Evolutionary conservation across 768 basidiomycete genomes (phyloP).

Genomic region (Fomitopsis pulvina): DNA sequence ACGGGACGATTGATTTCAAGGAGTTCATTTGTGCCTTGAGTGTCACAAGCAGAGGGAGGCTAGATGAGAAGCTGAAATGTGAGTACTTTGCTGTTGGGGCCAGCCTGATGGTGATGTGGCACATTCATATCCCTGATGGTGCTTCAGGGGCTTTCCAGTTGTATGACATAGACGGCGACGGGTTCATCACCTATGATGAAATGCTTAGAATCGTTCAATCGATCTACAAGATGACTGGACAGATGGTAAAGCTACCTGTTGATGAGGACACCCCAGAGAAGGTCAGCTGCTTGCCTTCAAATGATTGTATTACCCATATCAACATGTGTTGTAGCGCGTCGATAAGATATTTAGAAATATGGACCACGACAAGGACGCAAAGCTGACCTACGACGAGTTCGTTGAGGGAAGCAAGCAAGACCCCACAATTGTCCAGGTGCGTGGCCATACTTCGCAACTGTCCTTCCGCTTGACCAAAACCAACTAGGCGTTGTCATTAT

Average conservation of each 20-base stretch:
- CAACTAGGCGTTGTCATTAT: slow-evolving; percentile 81
- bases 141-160: slow-evolving; percentile 95
- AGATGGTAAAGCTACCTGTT: slow-evolving; percentile 97
- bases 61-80: slow-evolving; percentile 99
- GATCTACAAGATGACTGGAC: slow-evolving; percentile 99
- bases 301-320: not conserved
- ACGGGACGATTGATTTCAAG: slow-evolving; percentile 97
- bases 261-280: slow-evolving; percentile 99
- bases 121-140: not conserved
- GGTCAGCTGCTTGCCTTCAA: slow-evolving; percentile 34
- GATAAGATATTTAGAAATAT: slow-evolving; percentile 98
- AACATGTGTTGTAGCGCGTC: slow-evolving; percentile 60
- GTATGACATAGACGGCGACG: slow-evolving; percentile 98
- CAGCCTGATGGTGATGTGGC: not conserved
- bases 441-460: slow-evolving; percentile 13
- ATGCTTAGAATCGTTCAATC: slow-evolving; percentile 98
- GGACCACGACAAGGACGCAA: slow-evolving; percentile 94
- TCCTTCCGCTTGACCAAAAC: slow-evolving; percentile 9
- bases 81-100: slow-evolving; percentile 28
- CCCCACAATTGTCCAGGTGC: slow-evolving; percentile 95
- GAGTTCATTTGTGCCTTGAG: slow-evolving; percentile 98
- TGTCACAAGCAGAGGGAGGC: slow-evolving; percentile 84
- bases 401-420: slow-evolving; percentile 98
- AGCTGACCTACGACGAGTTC: slow-evolving; percentile 93
- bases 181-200: slow-evolving; percentile 96